These are phyloP conservation scores for Sinapis alba DNA, from an alignment of 441 rosid genomes.

Conservation along the genomic window DNA sequence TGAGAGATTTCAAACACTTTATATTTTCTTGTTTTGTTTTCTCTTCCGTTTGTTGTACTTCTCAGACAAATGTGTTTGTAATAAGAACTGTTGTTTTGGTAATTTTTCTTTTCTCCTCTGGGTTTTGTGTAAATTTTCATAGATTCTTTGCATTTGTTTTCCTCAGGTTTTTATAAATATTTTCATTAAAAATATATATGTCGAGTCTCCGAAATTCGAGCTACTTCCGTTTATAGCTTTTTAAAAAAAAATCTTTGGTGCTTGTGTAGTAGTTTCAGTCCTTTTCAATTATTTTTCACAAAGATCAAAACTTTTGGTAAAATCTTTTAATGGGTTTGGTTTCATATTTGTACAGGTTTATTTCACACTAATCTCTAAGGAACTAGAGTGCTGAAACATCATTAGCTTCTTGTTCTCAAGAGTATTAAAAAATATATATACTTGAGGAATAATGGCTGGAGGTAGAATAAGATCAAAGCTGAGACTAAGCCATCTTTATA, in stretches of 20 bases:
- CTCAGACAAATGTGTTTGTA: constrained; percentile 26
- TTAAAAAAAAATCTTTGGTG: constrained; percentile 1
- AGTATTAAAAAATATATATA: too few relatives aligned
- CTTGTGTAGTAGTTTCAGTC: constrained; percentile 12
- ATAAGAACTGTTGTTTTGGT: constrained; percentile 13
- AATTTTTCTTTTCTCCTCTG: background rate
- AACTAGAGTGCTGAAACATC: constrained; percentile 22
- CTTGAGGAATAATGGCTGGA: constrained; percentile 56
- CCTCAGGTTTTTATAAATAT: background rate
- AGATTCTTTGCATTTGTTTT: background rate
- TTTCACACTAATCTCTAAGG: constrained; percentile 12
- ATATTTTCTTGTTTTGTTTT: background rate
- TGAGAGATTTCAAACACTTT: constrained; percentile 8
- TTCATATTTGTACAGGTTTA: constrained; percentile 17
- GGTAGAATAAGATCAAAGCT: constrained; percentile 75
- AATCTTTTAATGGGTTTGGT: constrained; percentile 1
- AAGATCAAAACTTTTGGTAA: constrained; percentile 6
- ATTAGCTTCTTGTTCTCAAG: too few relatives aligned
- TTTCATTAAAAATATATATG: constrained; percentile 12
- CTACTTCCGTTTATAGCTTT: background rate
- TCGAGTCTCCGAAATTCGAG: constrained; percentile 15
- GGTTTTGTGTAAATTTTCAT: constrained; percentile 21
- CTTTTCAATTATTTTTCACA: background rate
- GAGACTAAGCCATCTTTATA: constrained; percentile 68
- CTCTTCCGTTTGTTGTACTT: background rate